Base-by-base conservation (phyloP, 345 rosid species). In the Eucalyptus shirleyi region DNA sequence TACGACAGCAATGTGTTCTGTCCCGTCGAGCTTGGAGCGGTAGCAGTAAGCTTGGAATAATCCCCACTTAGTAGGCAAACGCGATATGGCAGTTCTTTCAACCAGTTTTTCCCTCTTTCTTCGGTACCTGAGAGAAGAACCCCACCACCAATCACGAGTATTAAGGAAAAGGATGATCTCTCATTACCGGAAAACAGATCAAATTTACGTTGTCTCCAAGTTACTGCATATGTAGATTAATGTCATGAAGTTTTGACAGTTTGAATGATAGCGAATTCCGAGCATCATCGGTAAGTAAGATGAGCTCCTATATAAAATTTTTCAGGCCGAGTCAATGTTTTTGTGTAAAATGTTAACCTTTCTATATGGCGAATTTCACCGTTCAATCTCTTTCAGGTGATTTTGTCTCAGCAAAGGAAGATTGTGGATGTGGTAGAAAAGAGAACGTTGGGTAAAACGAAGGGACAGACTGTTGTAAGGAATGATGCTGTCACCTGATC, bases 1-100 rank as follows among this genome's bases (percentile, higher is more conserved):
- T 86, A 96, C 95, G 12, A 95, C 62, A 16, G 99, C 98, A 49
- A 97, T 86, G 87, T 96, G 98, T 67, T 97, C 98, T 3, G 98
- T 93, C 83, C 96, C 97, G 60, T 95, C 98, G 67, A 96, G 93
- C 90, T 95, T 96, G 44, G 99, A 95, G 49, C 94, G 91, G 50
- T 97, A 97, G 89, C 98, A 95, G 89, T 93, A 93, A 45, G 96
- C 97, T 88, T 94, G 90, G 88, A 96, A 97, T 28, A 95, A 88
- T 88, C 99, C 98, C 97, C 97, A 96, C 91, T 94, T 96, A 17
- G 97, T 97, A 14, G 99, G 98, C 89, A 97, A 91, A 87, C 93
- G 95, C 24, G 96, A 95, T 88, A 95, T 89, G 2, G 94, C 93
- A 30, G 92, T 93, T 92, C 97, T 95, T 90, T 96, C 96, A 5